phyloP scores from a whole-genome alignment of 768 basidiomycete genomes.

The Xerocomellus amylosporus region DNA sequence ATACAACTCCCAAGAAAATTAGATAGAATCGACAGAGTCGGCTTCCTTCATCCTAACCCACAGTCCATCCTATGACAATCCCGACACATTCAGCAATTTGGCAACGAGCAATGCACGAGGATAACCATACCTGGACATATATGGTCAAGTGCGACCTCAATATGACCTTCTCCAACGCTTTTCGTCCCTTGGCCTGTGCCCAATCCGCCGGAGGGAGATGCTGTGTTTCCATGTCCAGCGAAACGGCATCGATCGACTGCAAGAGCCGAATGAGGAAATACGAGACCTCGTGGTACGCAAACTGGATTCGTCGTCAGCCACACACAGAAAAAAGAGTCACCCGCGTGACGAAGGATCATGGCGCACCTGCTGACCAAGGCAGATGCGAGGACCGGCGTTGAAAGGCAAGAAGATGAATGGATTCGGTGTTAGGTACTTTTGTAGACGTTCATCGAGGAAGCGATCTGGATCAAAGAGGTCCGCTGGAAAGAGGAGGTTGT shows the following conservation, averaged over 20 bases:
- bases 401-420: conserved; percentile 71
- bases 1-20: too few relatives aligned
- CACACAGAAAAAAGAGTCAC: neutral
- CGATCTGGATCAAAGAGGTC: conserved; percentile 60
- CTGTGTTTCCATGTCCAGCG: conserved; percentile 37
- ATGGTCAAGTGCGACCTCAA: conserved; percentile 41
- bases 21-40: conserved; percentile 1
- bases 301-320: conserved; percentile 28
- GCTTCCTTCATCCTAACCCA: conserved; percentile 28
- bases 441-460: conserved; percentile 56
- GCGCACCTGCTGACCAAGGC: conserved; percentile 48
- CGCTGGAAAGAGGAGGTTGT: conserved; percentile 7
- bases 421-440: conserved; percentile 52
- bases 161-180: conserved; percentile 41
- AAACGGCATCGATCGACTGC: conserved; percentile 45
- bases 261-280: conserved; percentile 53
- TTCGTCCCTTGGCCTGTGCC: conserved; percentile 33
- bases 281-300: conserved; percentile 55
- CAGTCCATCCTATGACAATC: conserved; percentile 18
- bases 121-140: conserved; percentile 38
- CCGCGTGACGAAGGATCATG: neutral
- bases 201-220: conserved; percentile 33
- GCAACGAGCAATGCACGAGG: neutral
- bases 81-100: neutral
- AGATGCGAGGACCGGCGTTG: conserved; percentile 66